Percentiles rank a stretch among this genome's conserved stretches.
phyloP scores from a whole-genome alignment of 306 rosid genomes.

The Morella rubra region DNA sequence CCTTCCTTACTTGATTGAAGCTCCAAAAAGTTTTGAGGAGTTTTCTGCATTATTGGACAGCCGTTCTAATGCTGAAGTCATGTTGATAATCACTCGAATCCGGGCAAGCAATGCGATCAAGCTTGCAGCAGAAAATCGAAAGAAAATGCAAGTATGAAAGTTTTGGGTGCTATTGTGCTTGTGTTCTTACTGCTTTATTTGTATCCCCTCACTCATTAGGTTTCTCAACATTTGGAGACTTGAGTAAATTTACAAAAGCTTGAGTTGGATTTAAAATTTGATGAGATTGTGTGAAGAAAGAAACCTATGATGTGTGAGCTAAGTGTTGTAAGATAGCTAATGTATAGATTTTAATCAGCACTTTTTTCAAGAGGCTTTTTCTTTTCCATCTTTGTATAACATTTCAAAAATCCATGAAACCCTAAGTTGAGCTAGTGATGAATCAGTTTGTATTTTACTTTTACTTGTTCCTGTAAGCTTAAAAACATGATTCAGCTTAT shows the following conservation, averaged over 20 bases:
- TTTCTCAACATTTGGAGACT: background rate
- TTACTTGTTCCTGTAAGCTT: background rate
- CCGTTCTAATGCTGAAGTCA: constrained; percentile 52
- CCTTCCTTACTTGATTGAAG: constrained; percentile 84
- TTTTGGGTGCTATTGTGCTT: constrained; percentile 14
- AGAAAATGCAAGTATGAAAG: constrained; percentile 78
- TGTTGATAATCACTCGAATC: constrained; percentile 72
- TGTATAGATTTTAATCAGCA: background rate
- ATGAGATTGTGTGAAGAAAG: background rate
- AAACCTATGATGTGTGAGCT: background rate
- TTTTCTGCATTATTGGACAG: constrained; percentile 55
- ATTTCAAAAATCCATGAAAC: background rate
- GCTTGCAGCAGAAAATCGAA: constrained; percentile 80
- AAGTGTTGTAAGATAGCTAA: background rate
- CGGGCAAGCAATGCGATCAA: constrained; percentile 82
- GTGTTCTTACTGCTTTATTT: constrained; percentile 12
- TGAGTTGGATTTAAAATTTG: background rate
- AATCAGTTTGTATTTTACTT: background rate
- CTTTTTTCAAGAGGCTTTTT: background rate
- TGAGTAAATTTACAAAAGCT: background rate
- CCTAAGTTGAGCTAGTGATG: background rate
- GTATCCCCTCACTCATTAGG: background rate
- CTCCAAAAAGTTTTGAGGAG: constrained; percentile 77
- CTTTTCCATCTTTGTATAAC: background rate
- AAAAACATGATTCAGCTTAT: background rate